Evolutionary conservation across 2,329 filamentous ascomycete genomes (phyloP), one percentile per base, ranked within the genome.

Genomic region (Botryotinia globosa): DNA sequence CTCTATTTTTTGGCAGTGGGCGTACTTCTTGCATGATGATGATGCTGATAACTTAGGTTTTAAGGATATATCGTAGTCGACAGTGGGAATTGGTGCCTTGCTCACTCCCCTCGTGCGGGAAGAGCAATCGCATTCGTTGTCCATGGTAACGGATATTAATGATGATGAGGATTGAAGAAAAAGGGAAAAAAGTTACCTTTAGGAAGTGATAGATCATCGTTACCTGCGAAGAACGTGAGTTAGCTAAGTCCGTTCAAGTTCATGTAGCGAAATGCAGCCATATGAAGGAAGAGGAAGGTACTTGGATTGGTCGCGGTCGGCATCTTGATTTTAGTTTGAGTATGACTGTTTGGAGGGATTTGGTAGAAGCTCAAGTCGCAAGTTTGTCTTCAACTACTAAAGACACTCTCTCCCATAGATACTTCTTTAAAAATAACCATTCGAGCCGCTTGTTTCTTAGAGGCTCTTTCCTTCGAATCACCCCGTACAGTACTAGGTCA

Each of bases 161-260:
- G 69, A 72, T 67, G 51, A 67, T 59, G 29, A 65, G 62, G 70
- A 64, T 54, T 62, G 42, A 64, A 68, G 44, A 67, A 73, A 69
- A 74, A 69, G 61, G 68, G 64, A 74, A 32, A 69, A 67, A 39
- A 34, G 32, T 71, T 85, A 89, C 88, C 88, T 83, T 91, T 91
- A 42, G 89, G 89, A 32, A 91, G 83, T 65, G 88, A 90, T 76
- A 91, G 81, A 77, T 91, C 89, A 78, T 91, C 89, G 75, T 87
- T 90, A 69, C 83, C 88, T 90, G 74, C n/a, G 64, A 61, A 45
- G 45, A 64, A 67, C 71, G 42, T 61, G 42, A 22, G 61, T 77
- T 63, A 73, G 82, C 77, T 42, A 42, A 7, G 37, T 18, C 2
- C 22, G 12, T 58, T 58, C 29, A 12, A 20, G 25, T 58, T 39